A percentile compares a stretch with the other conserved stretches of the same genome.
These are phyloP conservation scores for Penicillium sp. DNA, from an alignment of 2,329 filamentous ascomycete genomes.

Conservation along the genomic window DNA sequence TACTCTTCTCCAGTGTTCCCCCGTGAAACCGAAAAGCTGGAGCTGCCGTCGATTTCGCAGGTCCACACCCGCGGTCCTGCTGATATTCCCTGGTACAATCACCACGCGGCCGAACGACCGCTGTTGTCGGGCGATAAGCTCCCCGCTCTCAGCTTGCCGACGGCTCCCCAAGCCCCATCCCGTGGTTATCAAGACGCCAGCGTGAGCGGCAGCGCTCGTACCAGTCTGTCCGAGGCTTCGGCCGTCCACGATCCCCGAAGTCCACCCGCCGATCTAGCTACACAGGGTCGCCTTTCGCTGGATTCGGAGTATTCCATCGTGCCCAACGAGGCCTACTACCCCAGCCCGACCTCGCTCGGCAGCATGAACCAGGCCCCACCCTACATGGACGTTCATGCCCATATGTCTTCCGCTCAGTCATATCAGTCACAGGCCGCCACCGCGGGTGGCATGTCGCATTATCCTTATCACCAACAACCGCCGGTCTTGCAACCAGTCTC, in stretches of 20 bases:
- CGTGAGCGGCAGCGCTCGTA: slow-evolving; percentile 54
- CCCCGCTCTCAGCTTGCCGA: slow-evolving; percentile 69
- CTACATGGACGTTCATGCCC: slow-evolving; percentile 82
- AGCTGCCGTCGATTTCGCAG: slow-evolving; percentile 84
- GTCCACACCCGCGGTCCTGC: slow-evolving; percentile 75
- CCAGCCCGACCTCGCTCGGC: slow-evolving; percentile 37
- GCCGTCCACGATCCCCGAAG: slow-evolving; percentile 60
- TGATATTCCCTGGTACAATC: slow-evolving; percentile 70
- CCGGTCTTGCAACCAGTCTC: slow-evolving; percentile 72
- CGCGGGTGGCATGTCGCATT: slow-evolving; percentile 71
- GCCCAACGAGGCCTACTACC: slow-evolving; percentile 44
- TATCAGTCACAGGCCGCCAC: slow-evolving; percentile 76
- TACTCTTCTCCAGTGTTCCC: slow-evolving; percentile 26
- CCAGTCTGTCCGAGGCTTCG: slow-evolving; percentile 58
- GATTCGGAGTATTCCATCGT: slow-evolving; percentile 38
- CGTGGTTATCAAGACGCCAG: slow-evolving; percentile 68
- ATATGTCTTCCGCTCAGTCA: slow-evolving; percentile 75
- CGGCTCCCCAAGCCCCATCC: slow-evolving; percentile 65
- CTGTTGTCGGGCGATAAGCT: slow-evolving; percentile 72
- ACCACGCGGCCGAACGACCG: slow-evolving; percentile 64
- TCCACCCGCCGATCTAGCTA: slow-evolving; percentile 59
- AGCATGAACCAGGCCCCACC: slow-evolving; percentile 79
- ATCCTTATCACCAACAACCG: slow-evolving; percentile 69
- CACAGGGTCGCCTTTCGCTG: slow-evolving; percentile 33
- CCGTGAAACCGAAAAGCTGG: slow-evolving; percentile 79